Evolutionary conservation across 1,284 basidiomycete genomes (phyloP).

Genomic region (Cutaneotrichosporon arboriforme): DNA sequence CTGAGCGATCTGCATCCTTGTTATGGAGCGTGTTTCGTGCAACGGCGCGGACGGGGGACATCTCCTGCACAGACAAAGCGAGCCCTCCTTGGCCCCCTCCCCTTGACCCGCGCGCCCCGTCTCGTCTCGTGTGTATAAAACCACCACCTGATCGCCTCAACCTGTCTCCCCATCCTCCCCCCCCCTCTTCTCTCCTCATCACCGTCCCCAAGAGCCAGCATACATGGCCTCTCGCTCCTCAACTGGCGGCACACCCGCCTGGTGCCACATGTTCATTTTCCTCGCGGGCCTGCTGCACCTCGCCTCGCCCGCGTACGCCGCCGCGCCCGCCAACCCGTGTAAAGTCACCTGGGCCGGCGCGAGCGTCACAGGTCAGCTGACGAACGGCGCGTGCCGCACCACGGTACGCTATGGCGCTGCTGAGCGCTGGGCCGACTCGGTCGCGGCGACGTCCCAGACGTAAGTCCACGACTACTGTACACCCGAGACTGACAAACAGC

Average conservation of each 20-base stretch:
- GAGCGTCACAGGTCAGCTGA: not conserved
- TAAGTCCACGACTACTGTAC: constrained; percentile 8
- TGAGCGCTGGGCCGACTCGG: constrained; percentile 30
- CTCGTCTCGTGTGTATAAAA: no score
- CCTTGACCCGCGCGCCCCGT: no score
- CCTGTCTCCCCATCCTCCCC: no score
- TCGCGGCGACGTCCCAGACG: constrained; percentile 10
- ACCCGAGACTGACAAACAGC: not conserved
- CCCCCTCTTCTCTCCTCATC: no score
- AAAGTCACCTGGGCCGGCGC: constrained; percentile 8
- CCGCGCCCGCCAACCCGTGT: not conserved
- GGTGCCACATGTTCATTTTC: not conserved
- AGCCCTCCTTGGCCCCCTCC: no score
- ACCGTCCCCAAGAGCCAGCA: no score
- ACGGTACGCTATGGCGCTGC: constrained; percentile 33
- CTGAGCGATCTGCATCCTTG: no score
- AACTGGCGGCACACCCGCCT: not conserved
- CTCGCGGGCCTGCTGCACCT: not conserved
- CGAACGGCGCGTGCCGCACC: constrained; percentile 26
- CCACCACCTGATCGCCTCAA: no score
- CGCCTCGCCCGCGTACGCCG: not conserved
- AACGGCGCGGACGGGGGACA: no score
- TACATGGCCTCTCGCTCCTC: no score
- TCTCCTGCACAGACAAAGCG: no score
- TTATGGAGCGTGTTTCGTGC: no score